Conservation (phyloP, 495 filamentous ascomycete species). For the Hypoxylon subgilvum region DNA sequence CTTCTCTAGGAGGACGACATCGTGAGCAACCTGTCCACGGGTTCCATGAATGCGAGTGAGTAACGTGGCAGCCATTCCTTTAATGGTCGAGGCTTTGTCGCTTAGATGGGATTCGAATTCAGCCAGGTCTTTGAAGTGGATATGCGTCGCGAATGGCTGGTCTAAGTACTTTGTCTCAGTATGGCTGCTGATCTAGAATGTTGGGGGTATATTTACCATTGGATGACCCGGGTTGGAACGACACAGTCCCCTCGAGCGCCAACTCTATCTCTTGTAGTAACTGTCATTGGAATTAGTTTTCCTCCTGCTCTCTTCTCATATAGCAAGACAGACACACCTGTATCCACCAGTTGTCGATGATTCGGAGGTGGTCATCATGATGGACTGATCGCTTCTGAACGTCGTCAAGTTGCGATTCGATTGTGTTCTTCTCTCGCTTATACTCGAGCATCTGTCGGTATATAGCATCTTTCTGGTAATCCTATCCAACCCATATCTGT, state of each 20-base stretch:
- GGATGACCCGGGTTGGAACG: constrained; percentile 49
- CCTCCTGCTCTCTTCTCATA: constrained; percentile 30
- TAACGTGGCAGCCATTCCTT: constrained; percentile 49
- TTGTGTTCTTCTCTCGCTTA: constrained; percentile 80
- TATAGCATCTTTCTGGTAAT: constrained; percentile 97
- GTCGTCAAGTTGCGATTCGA: constrained; percentile 78
- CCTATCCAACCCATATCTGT: constrained; percentile 61
- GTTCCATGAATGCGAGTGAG: constrained; percentile 48
- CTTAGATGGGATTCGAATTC: constrained; percentile 80
- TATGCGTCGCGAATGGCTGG: constrained; percentile 62
- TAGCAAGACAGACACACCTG: constrained; percentile 65
- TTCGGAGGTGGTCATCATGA: constrained; percentile 90
- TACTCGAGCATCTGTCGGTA: constrained; percentile 97
- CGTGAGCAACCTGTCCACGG: constrained; percentile 60
- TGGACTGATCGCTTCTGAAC: constrained; percentile 73
- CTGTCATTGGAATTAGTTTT: constrained; percentile 56
- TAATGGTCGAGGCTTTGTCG: constrained; percentile 58
- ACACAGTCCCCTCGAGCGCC: constrained; percentile 61
- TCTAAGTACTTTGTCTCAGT: constrained; percentile 45
- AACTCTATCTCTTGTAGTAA: constrained; percentile 85
- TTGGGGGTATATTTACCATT: constrained; percentile 57
- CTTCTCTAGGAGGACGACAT: constrained; percentile 72
- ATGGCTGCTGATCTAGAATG: constrained; percentile 41
- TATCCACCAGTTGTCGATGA: constrained; percentile 88
- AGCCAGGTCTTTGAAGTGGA: constrained; percentile 68